Conservation (phyloP, 257 asterid genomes). For the Jaltomata sinuosa region DNA sequence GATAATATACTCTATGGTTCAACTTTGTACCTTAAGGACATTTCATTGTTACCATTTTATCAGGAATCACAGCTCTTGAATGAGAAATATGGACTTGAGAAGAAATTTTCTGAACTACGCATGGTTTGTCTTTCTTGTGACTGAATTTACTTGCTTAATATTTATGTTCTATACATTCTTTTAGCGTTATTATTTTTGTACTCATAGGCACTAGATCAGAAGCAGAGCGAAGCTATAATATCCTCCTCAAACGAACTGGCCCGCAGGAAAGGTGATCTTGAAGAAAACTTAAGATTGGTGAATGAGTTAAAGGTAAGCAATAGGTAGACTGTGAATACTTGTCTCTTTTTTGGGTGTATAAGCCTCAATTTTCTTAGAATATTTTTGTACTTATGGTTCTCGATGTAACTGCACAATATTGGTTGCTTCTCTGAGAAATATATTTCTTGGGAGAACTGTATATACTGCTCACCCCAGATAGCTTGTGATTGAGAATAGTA, state of each 20-base stretch:
- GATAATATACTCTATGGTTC: constrained; percentile 1
- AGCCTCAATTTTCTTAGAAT: not conserved
- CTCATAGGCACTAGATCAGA: constrained; percentile 85
- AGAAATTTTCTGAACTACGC: constrained; percentile 80
- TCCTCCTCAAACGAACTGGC: constrained; percentile 84
- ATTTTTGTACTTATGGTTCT: not conserved
- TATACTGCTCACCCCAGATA: not conserved
- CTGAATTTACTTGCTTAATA: not conserved
- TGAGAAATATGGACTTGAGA: constrained; percentile 71
- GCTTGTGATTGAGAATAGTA: not conserved
- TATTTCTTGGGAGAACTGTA: not conserved
- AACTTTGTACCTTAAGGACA: constrained; percentile 8
- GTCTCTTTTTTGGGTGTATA: not conserved
- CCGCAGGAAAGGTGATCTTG: constrained; percentile 85
- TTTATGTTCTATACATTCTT: constrained; percentile 1
- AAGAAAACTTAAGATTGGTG: constrained; percentile 79
- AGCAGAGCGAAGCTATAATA: constrained; percentile 78
- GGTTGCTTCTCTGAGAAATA: not conserved
- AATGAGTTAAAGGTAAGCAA: constrained; percentile 74
- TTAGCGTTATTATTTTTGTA: not conserved
- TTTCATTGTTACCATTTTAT: constrained; percentile 2
- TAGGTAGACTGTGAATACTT: not conserved
- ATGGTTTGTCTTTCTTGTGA: constrained; percentile 44
- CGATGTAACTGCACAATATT: not conserved
- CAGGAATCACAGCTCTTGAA: constrained; percentile 79